Base-by-base conservation (phyloP, 2,329 filamentous ascomycete species). In the Drechslerella dactyloides region DNA sequence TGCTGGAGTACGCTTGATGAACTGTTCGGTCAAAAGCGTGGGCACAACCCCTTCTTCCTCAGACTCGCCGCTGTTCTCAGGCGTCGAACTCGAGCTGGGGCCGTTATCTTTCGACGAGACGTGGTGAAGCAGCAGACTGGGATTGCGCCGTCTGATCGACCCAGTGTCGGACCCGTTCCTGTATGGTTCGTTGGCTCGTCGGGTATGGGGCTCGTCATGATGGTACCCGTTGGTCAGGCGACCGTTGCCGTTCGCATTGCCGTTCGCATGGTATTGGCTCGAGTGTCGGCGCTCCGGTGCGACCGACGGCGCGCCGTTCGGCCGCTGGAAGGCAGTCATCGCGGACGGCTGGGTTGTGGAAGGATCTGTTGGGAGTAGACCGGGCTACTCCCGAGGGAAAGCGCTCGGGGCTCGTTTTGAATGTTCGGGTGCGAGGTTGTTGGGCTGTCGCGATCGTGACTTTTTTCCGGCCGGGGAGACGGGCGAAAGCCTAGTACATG, bases 281-380 rank as follows among this genome's bases (percentile, higher is more conserved):
- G 65, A 69, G 42, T 63, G 58, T 56, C 66, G 50, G 63, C 66
- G 44, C 66, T 70, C 66, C 66, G 58, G 23, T 27, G 66, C 66
- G 59, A 56, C 59, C 58, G 66, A 58, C 15, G 65, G 62, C 44
- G 65, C 62, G 54, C 66, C 66, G 53, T 64, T 64, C 42, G 66
- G 59, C 59, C 66, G 66, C 66, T 70, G 66, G 66, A 70, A 59
- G 53, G 59, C 66, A 51, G 66, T 70, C 66, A 70, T 69, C 53
- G 52, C 58, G 57, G 65, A 69, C 13, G 65, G 65, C 42, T 62
- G 58, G 65, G n/a, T n/a, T 69, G 65, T 30, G 27, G 33, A 21
- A 40, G 15, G 48, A 21, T 53, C 40, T 33, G 19, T 42, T 53
- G 46, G 59, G 66, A 70, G 66, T 58, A 64, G 66, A 19, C 59